Base-by-base conservation (phyloP, 2,329 filamentous ascomycete genomes). In the Elsinoe perseae region DNA sequence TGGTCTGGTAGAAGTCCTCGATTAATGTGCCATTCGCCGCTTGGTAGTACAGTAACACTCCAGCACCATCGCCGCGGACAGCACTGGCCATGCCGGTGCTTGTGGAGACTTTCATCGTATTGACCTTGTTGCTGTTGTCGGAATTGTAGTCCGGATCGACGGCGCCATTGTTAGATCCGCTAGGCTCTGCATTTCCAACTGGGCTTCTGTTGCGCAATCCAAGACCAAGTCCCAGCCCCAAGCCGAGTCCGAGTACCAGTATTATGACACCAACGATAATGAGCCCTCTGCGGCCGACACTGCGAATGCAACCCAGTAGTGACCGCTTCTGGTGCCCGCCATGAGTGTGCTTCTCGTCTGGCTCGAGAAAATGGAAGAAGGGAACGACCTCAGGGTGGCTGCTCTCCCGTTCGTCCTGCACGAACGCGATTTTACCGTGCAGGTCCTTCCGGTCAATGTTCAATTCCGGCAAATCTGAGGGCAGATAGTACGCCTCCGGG, bases 341-440 rank as follows among this genome's bases (percentile, higher is more conserved):
- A 36, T 52, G 28, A 10, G 48, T 52, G 20, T 52, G 48, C 27
- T 52, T 52, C 30, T 52, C 48, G 18, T 52, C 48, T 4, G 48
- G 48, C 16, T 32, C 21, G 28, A 36, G 28, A 16, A 36, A 34
- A 12, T 23, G 25, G 12, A 32, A 25, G 30, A 52, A 52, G n/a
- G 48, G 48, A 14, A 38, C 28, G 4, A 52, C 48, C 38, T 52
- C 48, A n/a, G 48, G 48, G 16, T 50, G 25, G 30, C 28, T 36
- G 20, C 32, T 27, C 5, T 38, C 30, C 16, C 25, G 32, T 21
- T 52, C 48, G 10, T 32, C 28, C 1, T 28, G n/a, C 9, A 32
- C 14, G n/a, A 23, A 52, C 14, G 32, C 48, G 14, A 52, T 52
- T n/a, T 34, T 34, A 8, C 48, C 48, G 25, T 52, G 48, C 30